Base-by-base conservation (phyloP, 768 basidiomycete species). In the Lenzites betulinus region DNA sequence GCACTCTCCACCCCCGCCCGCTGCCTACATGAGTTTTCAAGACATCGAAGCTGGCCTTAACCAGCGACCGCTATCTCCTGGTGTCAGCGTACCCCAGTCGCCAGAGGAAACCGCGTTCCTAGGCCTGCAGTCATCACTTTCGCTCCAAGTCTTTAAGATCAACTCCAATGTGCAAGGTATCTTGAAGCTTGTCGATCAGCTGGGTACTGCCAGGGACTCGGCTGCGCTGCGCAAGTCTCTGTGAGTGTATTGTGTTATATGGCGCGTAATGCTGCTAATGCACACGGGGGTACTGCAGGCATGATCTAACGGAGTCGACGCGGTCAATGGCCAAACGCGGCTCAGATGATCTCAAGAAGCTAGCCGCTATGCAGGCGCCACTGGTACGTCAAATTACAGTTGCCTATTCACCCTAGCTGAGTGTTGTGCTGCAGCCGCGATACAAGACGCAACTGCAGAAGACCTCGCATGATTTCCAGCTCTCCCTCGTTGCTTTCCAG, bases 121-220 rank as follows among this genome's bases (percentile, higher is more conserved):
- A 11, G 80, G 78, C 33, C 77, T 95, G 16, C 93, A 94, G 70
- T 86, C 84, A 3, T 92, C 92, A 15, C 75, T 94, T 60, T 90
- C 90, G 1, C 81, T 98, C 7, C 95, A 98, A 73, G 93, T 96
- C 59, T 98, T 98, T 88, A 98, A 98, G 84, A 94, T 98, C 79
- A 95, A 96, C 69, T 85, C 92, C 59, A 99, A 99, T 75, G 94
- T 98, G 2, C 93, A 96, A 69, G 96, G 92, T 16, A 95, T 99
- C 50, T 74, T 93, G 67, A 93, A 92, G 75, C 82, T 95, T n/a
- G 93, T 98, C n/a, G 95, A 98, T 70, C 92, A 95, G 73, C 83
- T 99, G 1, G 96, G 96, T 4, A 93, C 90, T 0, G 77, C 77
- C 33, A 86, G 86, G 68, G 95, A 98, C 72, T 92, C 89, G 18